phyloP scores from a whole-genome alignment of 2,329 filamentous ascomycete genomes.

The Trichophyton simii region DNA sequence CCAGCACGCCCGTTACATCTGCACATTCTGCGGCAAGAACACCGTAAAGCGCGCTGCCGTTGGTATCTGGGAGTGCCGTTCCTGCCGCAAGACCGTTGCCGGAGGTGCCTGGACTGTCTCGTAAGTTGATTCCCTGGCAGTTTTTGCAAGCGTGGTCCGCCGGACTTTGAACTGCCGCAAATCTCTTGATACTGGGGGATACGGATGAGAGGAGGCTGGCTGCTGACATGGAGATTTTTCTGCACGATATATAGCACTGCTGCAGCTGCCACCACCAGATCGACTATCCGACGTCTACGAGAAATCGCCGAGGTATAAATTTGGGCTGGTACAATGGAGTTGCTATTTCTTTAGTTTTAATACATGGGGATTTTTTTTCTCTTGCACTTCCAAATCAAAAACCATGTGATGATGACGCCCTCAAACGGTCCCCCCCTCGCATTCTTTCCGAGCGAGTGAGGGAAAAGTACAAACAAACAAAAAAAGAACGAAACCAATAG shows the following conservation, averaged over 20 bases:
- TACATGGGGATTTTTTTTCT: conserved; percentile 4
- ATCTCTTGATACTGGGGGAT: too few relatives aligned
- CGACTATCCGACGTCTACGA: conserved; percentile 90
- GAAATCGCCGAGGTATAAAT: conserved; percentile 90
- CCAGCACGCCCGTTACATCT: conserved; percentile 94
- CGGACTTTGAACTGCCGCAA: too few relatives aligned
- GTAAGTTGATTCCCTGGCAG: conserved; percentile 49
- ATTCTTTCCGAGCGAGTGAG: not conserved
- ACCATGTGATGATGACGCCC: not conserved
- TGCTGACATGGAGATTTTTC: not conserved
- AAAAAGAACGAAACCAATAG: not conserved
- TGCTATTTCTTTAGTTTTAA: conserved; percentile 11
- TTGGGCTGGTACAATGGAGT: conserved; percentile 17
- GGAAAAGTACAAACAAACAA: not conserved
- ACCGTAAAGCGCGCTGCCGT: conserved; percentile 81
- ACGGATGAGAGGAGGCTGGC: not conserved
- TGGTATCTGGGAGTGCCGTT: conserved; percentile 94
- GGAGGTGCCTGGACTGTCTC: conserved; percentile 91
- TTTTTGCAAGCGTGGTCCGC: not conserved
- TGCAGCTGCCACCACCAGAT: conserved; percentile 85
- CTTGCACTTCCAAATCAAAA: conserved; percentile 3
- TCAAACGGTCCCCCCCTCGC: not conserved
- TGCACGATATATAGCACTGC: conserved; percentile 52
- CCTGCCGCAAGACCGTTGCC: conserved; percentile 87
- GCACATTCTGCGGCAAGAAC: conserved; percentile 98